A percentile compares a stretch with the other conserved stretches of the same genome.
Conservation (phyloP, 495 filamentous ascomycete genomes). For the Penicillium angulare region DNA sequence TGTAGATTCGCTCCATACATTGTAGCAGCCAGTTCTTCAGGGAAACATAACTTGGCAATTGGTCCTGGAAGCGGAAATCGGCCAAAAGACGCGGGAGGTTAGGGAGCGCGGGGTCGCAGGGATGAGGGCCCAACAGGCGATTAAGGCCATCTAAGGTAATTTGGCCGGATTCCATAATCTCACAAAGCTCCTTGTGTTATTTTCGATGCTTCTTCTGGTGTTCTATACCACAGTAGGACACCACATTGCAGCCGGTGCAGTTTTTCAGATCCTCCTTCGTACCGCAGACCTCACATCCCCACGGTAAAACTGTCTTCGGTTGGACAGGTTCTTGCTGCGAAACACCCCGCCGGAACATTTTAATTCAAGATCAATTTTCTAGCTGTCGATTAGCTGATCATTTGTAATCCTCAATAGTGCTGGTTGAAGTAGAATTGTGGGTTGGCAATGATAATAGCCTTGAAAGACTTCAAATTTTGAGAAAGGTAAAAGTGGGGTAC, state of each 20-base stretch:
- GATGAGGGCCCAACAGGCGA: neutral
- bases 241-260: neutral
- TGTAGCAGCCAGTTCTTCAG: neutral
- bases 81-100: neutral
- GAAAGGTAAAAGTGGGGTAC: too few species aligned
- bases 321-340: too few species aligned
- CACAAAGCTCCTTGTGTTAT: neutral
- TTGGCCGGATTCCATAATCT: neutral
- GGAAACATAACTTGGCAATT: neutral
- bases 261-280: neutral
- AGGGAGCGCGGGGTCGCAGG: neutral
- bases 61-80: neutral
- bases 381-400: too few species aligned
- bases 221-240: neutral
- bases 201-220: neutral
- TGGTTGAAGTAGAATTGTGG: too few species aligned
- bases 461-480: too few species aligned
- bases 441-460: too few species aligned
- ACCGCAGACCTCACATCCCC: neutral
- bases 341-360: too few species aligned
- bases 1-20: neutral
- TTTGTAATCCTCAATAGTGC: too few species aligned
- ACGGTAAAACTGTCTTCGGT: neutral
- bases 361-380: too few species aligned
- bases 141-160: neutral